Evolutionary conservation across 768 basidiomycete species (phyloP).

Genomic region (Amanita exitialis): DNA sequence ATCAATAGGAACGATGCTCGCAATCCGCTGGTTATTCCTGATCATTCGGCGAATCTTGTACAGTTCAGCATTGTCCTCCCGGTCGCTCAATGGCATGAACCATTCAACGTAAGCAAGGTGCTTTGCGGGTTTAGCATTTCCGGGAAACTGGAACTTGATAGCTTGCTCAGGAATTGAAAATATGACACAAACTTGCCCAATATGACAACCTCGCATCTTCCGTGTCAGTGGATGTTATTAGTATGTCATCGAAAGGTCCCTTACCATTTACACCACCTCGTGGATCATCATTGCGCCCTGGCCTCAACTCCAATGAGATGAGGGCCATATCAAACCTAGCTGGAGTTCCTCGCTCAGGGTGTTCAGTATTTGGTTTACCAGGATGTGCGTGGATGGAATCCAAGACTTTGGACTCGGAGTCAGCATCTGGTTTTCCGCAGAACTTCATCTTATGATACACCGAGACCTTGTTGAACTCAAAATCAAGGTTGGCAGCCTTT

Average conservation of each 20-base stretch:
- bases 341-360: neutral
- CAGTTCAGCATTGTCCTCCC: neutral
- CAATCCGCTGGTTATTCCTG: neutral
- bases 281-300: too few species aligned
- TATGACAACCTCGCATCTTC: neutral
- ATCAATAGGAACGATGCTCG: conserved; percentile 8
- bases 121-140: neutral
- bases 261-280: too few species aligned
- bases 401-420: neutral
- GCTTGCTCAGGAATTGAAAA: neutral
- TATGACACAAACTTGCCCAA: neutral
- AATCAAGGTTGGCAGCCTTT: neutral
- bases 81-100: too few species aligned
- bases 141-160: neutral
- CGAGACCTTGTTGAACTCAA: neutral
- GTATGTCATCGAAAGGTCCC: too few species aligned
- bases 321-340: neutral
- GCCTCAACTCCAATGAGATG: neutral
- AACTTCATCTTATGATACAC: neutral
- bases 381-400: neutral
- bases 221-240: neutral
- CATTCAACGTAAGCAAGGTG: neutral
- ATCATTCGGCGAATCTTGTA: neutral
- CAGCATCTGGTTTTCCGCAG: neutral
- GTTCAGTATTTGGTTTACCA: neutral